phyloP scores from a whole-genome alignment of 192 early-diverging fungal genomes.

The Coemansia asiatica region DNA sequence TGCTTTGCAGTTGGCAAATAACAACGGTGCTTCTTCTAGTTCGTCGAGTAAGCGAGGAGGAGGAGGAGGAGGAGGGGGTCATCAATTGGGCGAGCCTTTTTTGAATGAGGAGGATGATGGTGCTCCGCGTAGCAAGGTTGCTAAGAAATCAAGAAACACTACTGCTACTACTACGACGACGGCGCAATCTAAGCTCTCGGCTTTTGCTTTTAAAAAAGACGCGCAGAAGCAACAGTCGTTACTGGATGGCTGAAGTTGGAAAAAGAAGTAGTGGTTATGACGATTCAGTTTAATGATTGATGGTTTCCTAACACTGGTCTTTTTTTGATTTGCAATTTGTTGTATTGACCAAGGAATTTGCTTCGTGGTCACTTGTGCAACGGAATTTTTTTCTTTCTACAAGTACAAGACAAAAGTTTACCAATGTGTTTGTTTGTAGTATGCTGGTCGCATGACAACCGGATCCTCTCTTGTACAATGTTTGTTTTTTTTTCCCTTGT shows the following conservation, averaged over 20 bases:
- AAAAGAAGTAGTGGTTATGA: too few species aligned
- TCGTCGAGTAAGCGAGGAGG: too few species aligned
- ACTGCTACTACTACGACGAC: background rate
- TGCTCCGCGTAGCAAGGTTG: slow-evolving; percentile 27
- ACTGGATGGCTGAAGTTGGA: background rate
- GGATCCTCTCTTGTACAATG: background rate
- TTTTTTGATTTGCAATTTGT: too few species aligned
- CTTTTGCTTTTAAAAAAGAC: slow-evolving; percentile 27
- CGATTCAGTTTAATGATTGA: too few species aligned
- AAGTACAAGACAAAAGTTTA: too few species aligned
- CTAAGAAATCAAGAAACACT: slow-evolving; percentile 7
- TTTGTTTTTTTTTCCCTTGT: background rate
- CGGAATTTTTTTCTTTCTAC: too few species aligned
- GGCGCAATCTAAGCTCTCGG: slow-evolving; percentile 19
- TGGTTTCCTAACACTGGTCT: too few species aligned
- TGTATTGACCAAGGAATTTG: too few species aligned
- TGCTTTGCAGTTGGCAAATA: background rate
- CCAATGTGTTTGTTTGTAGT: background rate
- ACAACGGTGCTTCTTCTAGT: background rate
- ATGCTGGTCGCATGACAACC: background rate
- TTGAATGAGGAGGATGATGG: background rate
- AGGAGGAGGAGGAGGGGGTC: too few species aligned
- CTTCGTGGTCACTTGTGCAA: too few species aligned
- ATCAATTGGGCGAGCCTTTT: too few species aligned
- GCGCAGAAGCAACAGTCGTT: background rate